These are phyloP conservation scores for Psidium guajava DNA, from an alignment of 345 rosid species.

Conservation along the genomic window DNA sequence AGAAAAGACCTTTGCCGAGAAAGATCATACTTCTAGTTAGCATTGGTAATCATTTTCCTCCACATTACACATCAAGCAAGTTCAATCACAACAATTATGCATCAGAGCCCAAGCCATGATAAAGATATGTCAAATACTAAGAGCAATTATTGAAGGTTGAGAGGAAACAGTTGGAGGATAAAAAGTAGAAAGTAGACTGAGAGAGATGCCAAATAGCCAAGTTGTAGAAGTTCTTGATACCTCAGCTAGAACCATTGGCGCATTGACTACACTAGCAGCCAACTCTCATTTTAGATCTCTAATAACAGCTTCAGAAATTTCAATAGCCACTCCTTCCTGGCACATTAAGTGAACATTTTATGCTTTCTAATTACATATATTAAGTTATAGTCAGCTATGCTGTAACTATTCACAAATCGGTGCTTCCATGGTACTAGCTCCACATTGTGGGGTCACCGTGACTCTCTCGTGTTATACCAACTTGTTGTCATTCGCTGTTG, in stretches of 20 bases:
- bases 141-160: neutral
- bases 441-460: slow-evolving; percentile 84
- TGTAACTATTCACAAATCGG: slow-evolving; percentile 29
- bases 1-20: neutral
- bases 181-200: neutral
- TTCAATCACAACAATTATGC: neutral
- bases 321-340: slow-evolving; percentile 87
- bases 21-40: neutral
- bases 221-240: slow-evolving; percentile 11
- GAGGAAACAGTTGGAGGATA: neutral
- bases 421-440: slow-evolving; percentile 89
- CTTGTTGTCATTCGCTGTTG: slow-evolving; percentile 61
- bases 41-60: neutral
- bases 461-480: slow-evolving; percentile 68
- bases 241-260: slow-evolving; percentile 94
- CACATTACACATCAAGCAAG: neutral
- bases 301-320: slow-evolving; percentile 86
- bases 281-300: slow-evolving; percentile 86
- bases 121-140: neutral
- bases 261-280: slow-evolving; percentile 92
- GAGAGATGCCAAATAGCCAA: neutral
- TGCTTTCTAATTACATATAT: neutral
- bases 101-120: neutral
- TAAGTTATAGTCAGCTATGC: neutral
- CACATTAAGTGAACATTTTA: neutral